Evolutionary conservation across 2,329 filamentous ascomycete species (phyloP).

Genomic region (Phyllosticta citribraziliensis): DNA sequence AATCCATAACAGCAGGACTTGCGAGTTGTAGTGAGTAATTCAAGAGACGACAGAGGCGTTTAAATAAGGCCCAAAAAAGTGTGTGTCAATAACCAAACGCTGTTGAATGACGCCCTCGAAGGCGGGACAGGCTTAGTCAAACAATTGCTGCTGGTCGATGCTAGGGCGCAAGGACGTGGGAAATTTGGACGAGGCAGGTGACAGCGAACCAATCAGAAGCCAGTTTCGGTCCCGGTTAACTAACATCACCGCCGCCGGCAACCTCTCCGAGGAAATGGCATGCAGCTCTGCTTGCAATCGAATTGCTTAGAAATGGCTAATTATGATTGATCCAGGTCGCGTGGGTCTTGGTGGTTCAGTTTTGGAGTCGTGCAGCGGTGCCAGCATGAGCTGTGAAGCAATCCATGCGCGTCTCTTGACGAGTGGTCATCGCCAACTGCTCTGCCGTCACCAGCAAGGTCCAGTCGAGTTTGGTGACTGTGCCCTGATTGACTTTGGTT

Average conservation of each 20-base stretch:
- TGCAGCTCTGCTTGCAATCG: not conserved
- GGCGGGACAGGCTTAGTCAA: not conserved
- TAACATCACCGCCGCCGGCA: not conserved
- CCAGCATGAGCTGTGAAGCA: not conserved
- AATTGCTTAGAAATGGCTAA: not conserved
- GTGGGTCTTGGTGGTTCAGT: not conserved
- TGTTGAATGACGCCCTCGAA: not conserved
- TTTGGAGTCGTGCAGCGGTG: not conserved
- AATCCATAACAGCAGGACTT: not conserved
- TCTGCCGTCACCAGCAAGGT: not conserved
- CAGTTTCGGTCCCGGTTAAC: not conserved
- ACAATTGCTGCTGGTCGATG: not conserved
- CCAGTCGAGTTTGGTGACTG: not conserved
- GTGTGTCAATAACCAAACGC: not conserved
- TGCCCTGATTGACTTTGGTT: not conserved
- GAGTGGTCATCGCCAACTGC: not conserved
- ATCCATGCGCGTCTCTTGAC: not conserved
- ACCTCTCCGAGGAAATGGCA: not conserved
- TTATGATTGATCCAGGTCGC: not conserved
- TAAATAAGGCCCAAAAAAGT: not conserved
- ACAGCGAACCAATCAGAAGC: not conserved
- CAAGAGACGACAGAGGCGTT: not conserved
- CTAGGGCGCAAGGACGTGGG: not conserved
- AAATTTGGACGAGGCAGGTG: not conserved
- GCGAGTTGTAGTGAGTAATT: not conserved